These are phyloP conservation scores for Abrus pulchellus DNA, from an alignment of 306 rosid species.

Conservation along the genomic window DNA sequence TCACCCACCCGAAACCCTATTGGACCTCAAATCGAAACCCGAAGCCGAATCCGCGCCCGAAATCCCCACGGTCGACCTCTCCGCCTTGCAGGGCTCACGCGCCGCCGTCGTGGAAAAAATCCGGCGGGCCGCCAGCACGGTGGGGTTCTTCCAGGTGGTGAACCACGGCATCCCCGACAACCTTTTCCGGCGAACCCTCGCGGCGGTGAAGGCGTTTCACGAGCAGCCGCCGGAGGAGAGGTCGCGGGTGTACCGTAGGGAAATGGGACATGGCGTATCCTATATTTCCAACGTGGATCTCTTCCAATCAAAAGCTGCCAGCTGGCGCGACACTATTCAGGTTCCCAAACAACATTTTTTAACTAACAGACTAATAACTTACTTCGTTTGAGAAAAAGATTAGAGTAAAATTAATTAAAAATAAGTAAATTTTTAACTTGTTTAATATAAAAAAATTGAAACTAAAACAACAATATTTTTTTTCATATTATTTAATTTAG, in stretches of 20 bases:
- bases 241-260: constrained; percentile 57
- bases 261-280: constrained; percentile 43
- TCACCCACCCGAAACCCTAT: constrained; percentile 60
- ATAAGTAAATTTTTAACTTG: no score
- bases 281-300: constrained; percentile 64
- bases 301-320: constrained; percentile 60
- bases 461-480: no score
- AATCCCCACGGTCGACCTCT: constrained; percentile 65
- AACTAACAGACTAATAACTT: no score
- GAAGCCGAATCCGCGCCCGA: constrained; percentile 25
- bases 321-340: constrained; percentile 79
- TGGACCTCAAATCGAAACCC: constrained; percentile 45
- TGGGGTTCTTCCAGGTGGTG: constrained; percentile 71
- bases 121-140: constrained; percentile 55
- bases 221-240: constrained; percentile 65
- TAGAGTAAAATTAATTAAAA: no score
- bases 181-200: constrained; percentile 45
- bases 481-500: no score
- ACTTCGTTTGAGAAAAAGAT: no score
- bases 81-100: constrained; percentile 38
- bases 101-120: constrained; percentile 48
- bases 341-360: background rate
- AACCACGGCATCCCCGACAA: constrained; percentile 62
- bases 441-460: no score
- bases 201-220: constrained; percentile 57